A percentile compares a stretch with the other conserved stretches of the same genome.
These are phyloP conservation scores for Heracleum sosnowskyi DNA, from an alignment of 129 eudicot species.

Conservation along the genomic window DNA sequence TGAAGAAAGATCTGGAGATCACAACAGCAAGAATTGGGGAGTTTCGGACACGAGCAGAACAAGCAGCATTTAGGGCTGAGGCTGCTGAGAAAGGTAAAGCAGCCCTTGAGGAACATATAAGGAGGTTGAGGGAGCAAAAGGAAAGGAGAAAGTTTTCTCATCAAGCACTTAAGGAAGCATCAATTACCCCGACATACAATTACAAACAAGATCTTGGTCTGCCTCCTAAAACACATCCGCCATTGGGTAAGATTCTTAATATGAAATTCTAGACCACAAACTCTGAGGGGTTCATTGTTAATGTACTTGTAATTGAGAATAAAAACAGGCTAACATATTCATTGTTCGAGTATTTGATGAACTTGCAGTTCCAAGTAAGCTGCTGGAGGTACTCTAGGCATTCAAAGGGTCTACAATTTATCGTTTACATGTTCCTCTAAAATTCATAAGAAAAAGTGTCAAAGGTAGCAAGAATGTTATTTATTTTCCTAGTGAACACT, in stretches of 20 bases:
- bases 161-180: constrained; percentile 48
- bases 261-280: constrained; percentile 4
- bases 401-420: background rate
- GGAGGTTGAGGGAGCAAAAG: constrained; percentile 43
- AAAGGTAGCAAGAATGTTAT: background rate
- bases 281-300: background rate
- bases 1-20: constrained; percentile 46
- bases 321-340: background rate
- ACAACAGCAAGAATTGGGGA: constrained; percentile 39
- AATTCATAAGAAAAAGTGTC: background rate
- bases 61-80: constrained; percentile 62
- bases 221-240: constrained; percentile 30
- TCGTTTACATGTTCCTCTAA: background rate
- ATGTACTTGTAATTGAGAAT: background rate
- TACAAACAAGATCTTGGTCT: constrained; percentile 22
- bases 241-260: constrained; percentile 17
- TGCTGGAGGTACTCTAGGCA: background rate
- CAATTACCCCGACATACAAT: constrained; percentile 27
- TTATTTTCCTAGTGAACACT: background rate
- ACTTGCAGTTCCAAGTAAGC: background rate
- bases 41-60: constrained; percentile 59
- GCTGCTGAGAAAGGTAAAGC: constrained; percentile 55
- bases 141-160: constrained; percentile 51
- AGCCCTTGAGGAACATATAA: constrained; percentile 44
- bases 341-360: background rate